These are phyloP conservation scores for Trichoderma sp. DNA, from an alignment of 2,329 filamentous ascomycete genomes.

Conservation along the genomic window DNA sequence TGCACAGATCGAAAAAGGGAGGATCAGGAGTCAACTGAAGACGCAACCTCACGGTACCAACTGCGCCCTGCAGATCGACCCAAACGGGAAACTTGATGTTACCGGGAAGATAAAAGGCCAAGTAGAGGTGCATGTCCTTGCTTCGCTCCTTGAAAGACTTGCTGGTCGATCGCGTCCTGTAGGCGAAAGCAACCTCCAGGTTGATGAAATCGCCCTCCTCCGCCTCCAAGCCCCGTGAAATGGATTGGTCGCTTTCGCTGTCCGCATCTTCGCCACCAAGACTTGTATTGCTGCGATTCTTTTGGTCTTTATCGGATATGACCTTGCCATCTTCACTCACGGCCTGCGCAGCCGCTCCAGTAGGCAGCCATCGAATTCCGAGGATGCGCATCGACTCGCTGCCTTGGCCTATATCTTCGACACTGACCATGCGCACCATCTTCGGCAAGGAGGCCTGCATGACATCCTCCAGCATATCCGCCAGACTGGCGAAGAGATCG, in stretches of 20 bases:
- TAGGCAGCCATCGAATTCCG: slow-evolving; percentile 72
- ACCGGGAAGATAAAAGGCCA: slow-evolving; percentile 69
- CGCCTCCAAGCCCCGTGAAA: slow-evolving; percentile 67
- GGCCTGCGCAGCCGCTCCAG: slow-evolving; percentile 65
- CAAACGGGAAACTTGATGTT: slow-evolving; percentile 64
- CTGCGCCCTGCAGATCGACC: slow-evolving; percentile 72
- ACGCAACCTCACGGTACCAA: slow-evolving; percentile 70
- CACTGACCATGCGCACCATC: slow-evolving; percentile 71
- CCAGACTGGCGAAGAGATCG: slow-evolving; percentile 68
- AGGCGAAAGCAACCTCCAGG: slow-evolving; percentile 73
- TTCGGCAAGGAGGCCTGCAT: slow-evolving; percentile 76
- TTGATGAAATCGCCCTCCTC: slow-evolving; percentile 80
- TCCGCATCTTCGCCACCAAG: slow-evolving; percentile 40
- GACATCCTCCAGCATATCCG: slow-evolving; percentile 74
- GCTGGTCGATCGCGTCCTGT: slow-evolving; percentile 63
- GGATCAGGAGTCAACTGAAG: slow-evolving; percentile 75
- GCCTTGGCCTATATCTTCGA: slow-evolving; percentile 76
- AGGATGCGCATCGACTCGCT: slow-evolving; percentile 71
- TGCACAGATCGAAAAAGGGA: slow-evolving; percentile 75
- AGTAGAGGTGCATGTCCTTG: slow-evolving; percentile 64
- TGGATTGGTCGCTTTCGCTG: slow-evolving; percentile 38
- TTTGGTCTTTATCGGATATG: slow-evolving; percentile 39
- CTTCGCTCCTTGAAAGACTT: slow-evolving; percentile 70
- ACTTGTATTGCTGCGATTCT: slow-evolving; percentile 31
- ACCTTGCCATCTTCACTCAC: slow-evolving; percentile 62